phyloP scores from a whole-genome alignment of 176 grass and related monocot genomes.

The Paspalum vaginatum region DNA sequence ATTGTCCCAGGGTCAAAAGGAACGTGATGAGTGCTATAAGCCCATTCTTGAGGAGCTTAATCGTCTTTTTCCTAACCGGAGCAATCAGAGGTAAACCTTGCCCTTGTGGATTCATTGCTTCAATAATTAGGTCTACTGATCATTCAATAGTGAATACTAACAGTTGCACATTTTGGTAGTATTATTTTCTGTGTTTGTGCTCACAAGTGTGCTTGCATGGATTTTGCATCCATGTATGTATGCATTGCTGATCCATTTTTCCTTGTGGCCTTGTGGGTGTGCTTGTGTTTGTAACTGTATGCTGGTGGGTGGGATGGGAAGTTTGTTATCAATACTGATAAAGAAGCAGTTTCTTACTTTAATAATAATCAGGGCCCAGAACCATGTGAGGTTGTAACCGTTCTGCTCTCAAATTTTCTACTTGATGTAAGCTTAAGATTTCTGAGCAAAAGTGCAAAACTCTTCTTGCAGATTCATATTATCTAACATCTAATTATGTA shows the following conservation, averaged over 20 bases:
- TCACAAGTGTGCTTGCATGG: constrained; percentile 21
- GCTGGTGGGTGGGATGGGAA: constrained; percentile 1
- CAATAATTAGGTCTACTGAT: constrained; percentile 15
- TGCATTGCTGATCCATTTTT: not conserved
- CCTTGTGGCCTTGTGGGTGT: not conserved
- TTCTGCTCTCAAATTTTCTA: constrained; percentile 6
- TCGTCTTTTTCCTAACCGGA: constrained; percentile 77
- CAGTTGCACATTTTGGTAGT: not conserved
- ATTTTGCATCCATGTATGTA: constrained; percentile 2
- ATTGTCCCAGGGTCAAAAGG: constrained; percentile 79
- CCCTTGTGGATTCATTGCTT: not conserved
- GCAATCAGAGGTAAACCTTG: constrained; percentile 57
- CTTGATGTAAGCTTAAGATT: not conserved
- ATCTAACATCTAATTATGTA: constrained; percentile 26
- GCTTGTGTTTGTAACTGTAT: constrained; percentile 5
- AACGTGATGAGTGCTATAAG: constrained; percentile 93
- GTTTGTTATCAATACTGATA: constrained; percentile 21
- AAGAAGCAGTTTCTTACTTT: not conserved
- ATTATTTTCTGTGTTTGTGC: not conserved
- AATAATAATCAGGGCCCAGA: constrained; percentile 7
- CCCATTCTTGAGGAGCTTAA: constrained; percentile 92
- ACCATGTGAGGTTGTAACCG: constrained; percentile 31
- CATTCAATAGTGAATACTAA: constrained; percentile 5
- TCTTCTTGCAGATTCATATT: constrained; percentile 24
- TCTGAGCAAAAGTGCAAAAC: not conserved